These are phyloP conservation scores for Aspergillus tanneri DNA, from an alignment of 2,329 filamentous ascomycete genomes.

Conservation along the genomic window DNA sequence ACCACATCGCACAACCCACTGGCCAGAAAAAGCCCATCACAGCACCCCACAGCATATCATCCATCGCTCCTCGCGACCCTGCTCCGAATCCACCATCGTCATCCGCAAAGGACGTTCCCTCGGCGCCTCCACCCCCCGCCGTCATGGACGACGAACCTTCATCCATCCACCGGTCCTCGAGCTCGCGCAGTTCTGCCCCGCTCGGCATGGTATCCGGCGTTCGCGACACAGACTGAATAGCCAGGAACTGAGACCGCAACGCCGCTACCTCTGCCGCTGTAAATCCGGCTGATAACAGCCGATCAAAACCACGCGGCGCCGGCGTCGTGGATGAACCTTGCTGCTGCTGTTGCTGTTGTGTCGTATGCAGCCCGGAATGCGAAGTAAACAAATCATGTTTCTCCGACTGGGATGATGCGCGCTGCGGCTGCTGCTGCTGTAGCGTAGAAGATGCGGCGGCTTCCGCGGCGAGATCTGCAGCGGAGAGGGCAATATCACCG, in stretches of 20 bases:
- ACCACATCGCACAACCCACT: slow-evolving; percentile 78
- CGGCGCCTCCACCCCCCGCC: slow-evolving; percentile 40
- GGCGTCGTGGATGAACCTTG: slow-evolving; percentile 48
- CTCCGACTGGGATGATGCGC: too few species aligned
- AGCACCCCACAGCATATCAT: slow-evolving; percentile 84
- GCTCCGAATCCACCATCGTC: slow-evolving; percentile 45
- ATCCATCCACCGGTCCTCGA: slow-evolving; percentile 93
- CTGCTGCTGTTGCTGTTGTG: slow-evolving; percentile 13
- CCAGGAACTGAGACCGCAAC: slow-evolving; percentile 82
- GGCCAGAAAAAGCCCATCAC: slow-evolving; percentile 95
- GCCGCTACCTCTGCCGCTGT: slow-evolving; percentile 77
- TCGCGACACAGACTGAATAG: slow-evolving; percentile 76
- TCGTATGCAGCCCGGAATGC: not conserved
- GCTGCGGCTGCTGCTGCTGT: slow-evolving; percentile 18
- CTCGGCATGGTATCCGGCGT: slow-evolving; percentile 88
- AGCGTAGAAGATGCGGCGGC: slow-evolving; percentile 40
- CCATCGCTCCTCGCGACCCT: slow-evolving; percentile 59
- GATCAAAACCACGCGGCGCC: slow-evolving; percentile 79
- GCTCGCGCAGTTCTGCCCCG: slow-evolving; percentile 67
- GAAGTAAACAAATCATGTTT: not conserved
- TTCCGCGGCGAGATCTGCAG: slow-evolving; percentile 69
- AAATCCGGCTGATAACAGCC: slow-evolving; percentile 78
- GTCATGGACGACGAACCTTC: slow-evolving; percentile 52
- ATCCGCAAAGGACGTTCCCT: slow-evolving; percentile 30
- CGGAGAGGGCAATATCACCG: slow-evolving; percentile 68